Evolutionary conservation across 1,139 yeast species (phyloP).

Genomic region (Yamadazyma mexicana): DNA sequence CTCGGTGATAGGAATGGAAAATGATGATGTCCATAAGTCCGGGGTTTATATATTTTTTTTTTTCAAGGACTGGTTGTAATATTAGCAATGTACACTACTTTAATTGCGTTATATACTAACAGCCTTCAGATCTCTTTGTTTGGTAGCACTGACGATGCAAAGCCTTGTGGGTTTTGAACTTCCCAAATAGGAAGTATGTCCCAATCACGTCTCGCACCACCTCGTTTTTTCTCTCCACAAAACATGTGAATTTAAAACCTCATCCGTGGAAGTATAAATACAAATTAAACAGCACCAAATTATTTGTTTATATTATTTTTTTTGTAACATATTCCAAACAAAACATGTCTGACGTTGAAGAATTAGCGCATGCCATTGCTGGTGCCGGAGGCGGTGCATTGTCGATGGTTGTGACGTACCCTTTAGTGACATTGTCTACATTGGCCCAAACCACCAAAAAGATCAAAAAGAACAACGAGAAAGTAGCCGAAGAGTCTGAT

Average conservation of each 20-base stretch:
- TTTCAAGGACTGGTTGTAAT: too few species aligned
- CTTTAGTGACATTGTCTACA: slow-evolving; percentile 80
- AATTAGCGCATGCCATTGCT: slow-evolving; percentile 81
- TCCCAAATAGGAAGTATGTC: slow-evolving; percentile 4
- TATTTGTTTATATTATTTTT: neutral
- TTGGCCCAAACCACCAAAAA: slow-evolving; percentile 71
- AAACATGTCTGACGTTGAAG: slow-evolving; percentile 42
- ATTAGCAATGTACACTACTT: too few species aligned
- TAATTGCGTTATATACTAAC: too few species aligned
- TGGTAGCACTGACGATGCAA: too few species aligned
- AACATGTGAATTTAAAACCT: slow-evolving; percentile 12
- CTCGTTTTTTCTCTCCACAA: slow-evolving; percentile 10
- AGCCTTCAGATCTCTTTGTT: neutral
- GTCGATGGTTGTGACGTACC: slow-evolving; percentile 82
- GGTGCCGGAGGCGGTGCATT: slow-evolving; percentile 95
- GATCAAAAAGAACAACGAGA: slow-evolving; percentile 19
- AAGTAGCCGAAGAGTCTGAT: slow-evolving; percentile 9
- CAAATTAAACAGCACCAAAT: neutral
- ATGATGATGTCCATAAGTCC: neutral
- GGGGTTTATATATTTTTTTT: too few species aligned
- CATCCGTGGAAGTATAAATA: slow-evolving; percentile 8
- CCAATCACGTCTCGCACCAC: slow-evolving; percentile 2
- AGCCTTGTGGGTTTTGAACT: too few species aligned
- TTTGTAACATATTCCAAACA: neutral
- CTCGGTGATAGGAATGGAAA: neutral